phyloP scores from a whole-genome alignment of 306 rosid genomes.

The barrel medic (Medicago truncatula) region DNA sequence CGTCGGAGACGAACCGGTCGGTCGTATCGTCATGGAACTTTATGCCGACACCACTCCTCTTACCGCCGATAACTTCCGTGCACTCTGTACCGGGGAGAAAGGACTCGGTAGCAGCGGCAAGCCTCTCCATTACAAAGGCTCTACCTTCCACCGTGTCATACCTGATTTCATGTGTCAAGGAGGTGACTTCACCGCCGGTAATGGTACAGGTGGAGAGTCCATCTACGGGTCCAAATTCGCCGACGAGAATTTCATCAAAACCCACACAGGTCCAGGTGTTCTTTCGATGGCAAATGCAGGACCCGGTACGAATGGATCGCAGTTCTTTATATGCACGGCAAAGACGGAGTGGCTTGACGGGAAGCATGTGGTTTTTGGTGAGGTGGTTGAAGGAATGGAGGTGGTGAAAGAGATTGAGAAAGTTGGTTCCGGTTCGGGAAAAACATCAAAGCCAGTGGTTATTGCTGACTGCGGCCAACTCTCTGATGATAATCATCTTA shows the following conservation, averaged over 20 bases:
- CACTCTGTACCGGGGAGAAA: slow-evolving; percentile 88
- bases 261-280: slow-evolving; percentile 88
- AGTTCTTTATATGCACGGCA: slow-evolving; percentile 87
- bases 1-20: slow-evolving; percentile 63
- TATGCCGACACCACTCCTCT: slow-evolving; percentile 70
- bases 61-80: slow-evolving; percentile 95
- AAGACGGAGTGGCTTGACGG: slow-evolving; percentile 96
- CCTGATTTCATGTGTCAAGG: slow-evolving; percentile 91
- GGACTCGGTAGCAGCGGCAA: slow-evolving; percentile 44
- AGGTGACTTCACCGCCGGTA: slow-evolving; percentile 91
- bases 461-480: slow-evolving; percentile 81
- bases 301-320: slow-evolving; percentile 90
- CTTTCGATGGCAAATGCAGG: slow-evolving; percentile 94
- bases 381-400: slow-evolving; percentile 70
- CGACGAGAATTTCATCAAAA: slow-evolving; percentile 87
- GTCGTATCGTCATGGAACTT: slow-evolving; percentile 89
- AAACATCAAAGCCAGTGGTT: slow-evolving; percentile 62
- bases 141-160: slow-evolving; percentile 45
- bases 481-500: slow-evolving; percentile 35
- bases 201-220: slow-evolving; percentile 95
- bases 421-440: slow-evolving; percentile 76
- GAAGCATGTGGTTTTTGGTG: slow-evolving; percentile 90
- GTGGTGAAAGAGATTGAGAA: slow-evolving; percentile 75
- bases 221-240: slow-evolving; percentile 91
- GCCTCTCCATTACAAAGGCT: slow-evolving; percentile 48